phyloP scores from a whole-genome alignment of 768 basidiomycete genomes.

The Phaffia australis region DNA sequence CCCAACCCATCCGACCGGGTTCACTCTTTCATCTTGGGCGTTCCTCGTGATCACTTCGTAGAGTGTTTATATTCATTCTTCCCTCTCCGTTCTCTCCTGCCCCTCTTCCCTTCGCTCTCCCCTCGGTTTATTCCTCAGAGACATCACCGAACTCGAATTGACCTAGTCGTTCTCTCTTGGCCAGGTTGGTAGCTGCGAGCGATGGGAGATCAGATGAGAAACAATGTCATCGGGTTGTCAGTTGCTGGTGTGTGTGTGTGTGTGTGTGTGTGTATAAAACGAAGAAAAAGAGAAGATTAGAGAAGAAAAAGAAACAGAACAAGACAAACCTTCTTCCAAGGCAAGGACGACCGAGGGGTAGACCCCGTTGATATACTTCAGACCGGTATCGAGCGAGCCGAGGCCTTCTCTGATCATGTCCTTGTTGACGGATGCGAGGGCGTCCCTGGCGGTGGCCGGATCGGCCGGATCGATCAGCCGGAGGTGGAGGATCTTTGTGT shows the following conservation, averaged over 20 bases:
- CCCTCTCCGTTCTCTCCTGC: too few species aligned
- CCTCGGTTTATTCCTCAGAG: conserved; percentile 57
- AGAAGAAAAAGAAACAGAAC: neutral
- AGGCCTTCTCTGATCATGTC: conserved; percentile 81
- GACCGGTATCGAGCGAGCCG: conserved; percentile 62
- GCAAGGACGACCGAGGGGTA: conserved; percentile 61
- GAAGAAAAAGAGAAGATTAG: neutral
- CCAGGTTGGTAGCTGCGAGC: conserved; percentile 38
- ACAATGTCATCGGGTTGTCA: too few species aligned
- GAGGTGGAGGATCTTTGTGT: conserved; percentile 57
- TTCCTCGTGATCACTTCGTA: too few species aligned
- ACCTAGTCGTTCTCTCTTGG: conserved; percentile 63
- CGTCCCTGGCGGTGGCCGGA: conserved; percentile 55
- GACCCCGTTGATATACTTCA: conserved; percentile 56
- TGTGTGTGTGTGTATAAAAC: too few species aligned
- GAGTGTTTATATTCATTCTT: too few species aligned
- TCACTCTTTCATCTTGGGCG: too few species aligned
- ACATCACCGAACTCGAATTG: conserved; percentile 90
- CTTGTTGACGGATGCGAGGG: conserved; percentile 70
- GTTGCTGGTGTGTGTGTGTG: too few species aligned
- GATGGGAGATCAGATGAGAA: too few species aligned
- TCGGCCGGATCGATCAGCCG: conserved; percentile 84
- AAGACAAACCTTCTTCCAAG: conserved; percentile 49
- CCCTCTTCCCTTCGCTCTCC: too few species aligned
- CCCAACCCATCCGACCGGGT: too few species aligned